phyloP scores from a whole-genome alignment of 2,329 filamentous ascomycete species.

The Grosmannia clavigera region DNA sequence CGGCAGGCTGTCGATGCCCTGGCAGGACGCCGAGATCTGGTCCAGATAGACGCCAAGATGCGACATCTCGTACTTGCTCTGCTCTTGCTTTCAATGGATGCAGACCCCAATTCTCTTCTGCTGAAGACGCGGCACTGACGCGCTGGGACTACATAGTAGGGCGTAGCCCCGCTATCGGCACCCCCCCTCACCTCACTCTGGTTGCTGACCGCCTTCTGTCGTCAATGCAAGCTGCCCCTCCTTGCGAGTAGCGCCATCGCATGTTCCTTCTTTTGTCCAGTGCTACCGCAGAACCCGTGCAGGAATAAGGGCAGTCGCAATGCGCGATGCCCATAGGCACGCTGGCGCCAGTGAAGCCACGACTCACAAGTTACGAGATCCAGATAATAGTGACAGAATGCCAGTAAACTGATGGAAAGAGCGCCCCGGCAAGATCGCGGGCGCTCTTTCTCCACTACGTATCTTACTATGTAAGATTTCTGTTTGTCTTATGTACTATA shows the following conservation, averaged over 20 bases:
- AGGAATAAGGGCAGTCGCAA: not conserved
- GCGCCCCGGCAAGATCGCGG: not conserved
- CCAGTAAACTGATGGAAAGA: not conserved
- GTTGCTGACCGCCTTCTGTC: not conserved
- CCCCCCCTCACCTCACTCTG: not conserved
- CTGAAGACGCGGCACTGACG: not conserved
- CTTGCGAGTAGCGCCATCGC: not conserved
- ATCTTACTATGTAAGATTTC: no score
- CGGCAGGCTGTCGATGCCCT: slow-evolving; percentile 64
- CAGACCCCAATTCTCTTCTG: not conserved
- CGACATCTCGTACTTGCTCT: slow-evolving; percentile 38
- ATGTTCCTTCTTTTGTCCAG: slow-evolving; percentile 1
- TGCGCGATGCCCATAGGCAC: not conserved
- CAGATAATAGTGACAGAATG: not conserved
- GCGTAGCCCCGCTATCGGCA: not conserved
- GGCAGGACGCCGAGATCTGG: slow-evolving; percentile 64
- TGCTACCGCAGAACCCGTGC: slow-evolving; percentile 6
- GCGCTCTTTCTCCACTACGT: not conserved
- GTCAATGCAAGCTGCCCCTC: not conserved
- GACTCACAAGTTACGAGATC: not conserved
- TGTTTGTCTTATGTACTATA: not conserved
- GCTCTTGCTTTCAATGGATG: not conserved
- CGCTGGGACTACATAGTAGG: not conserved
- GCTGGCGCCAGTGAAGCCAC: not conserved
- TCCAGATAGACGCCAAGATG: slow-evolving; percentile 60